Conservation (phyloP, 352 stramenopile species). For the Phytophthora pisi region DNA sequence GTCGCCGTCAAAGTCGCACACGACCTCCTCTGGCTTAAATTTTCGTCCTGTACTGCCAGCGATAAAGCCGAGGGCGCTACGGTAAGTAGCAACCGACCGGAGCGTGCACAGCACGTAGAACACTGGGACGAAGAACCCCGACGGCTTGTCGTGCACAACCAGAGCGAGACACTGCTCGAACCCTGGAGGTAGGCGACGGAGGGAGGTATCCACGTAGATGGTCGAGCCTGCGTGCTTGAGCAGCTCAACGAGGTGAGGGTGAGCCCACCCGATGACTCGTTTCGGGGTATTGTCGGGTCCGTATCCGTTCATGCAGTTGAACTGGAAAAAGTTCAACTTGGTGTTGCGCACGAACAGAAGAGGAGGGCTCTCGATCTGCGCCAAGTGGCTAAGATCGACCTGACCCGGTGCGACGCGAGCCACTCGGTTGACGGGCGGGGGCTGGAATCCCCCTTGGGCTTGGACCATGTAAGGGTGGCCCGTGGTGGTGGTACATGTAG, state of each 20-base stretch:
- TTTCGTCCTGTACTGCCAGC: neutral
- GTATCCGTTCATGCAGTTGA: slow-evolving; percentile 10
- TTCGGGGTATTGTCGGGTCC: slow-evolving; percentile 6
- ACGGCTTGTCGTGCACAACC: slow-evolving; percentile 2
- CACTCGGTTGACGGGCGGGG: neutral
- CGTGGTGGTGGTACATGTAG: neutral
- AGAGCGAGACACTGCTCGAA: slow-evolving; percentile 17
- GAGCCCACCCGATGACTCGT: slow-evolving; percentile 20
- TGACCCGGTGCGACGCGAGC: neutral
- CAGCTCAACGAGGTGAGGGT: slow-evolving; percentile 15
- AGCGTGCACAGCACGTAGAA: slow-evolving; percentile 12
- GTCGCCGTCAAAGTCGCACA: slow-evolving; percentile 12
- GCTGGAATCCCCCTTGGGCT: neutral
- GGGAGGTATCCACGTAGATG: slow-evolving; percentile 26
- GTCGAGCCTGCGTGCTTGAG: slow-evolving; percentile 17
- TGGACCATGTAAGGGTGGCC: neutral
- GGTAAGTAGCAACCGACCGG: neutral
- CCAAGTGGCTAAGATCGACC: neutral
- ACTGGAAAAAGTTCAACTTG: slow-evolving; percentile 14
- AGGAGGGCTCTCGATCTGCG: slow-evolving; percentile 4
- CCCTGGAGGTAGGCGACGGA: slow-evolving; percentile 16
- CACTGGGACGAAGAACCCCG: slow-evolving; percentile 13
- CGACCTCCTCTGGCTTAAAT: slow-evolving; percentile 3
- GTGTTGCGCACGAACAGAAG: slow-evolving; percentile 2
- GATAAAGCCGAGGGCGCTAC: slow-evolving; percentile 1